phyloP scores from a whole-genome alignment of 805 yeast species.

The Candida berthetii region DNA sequence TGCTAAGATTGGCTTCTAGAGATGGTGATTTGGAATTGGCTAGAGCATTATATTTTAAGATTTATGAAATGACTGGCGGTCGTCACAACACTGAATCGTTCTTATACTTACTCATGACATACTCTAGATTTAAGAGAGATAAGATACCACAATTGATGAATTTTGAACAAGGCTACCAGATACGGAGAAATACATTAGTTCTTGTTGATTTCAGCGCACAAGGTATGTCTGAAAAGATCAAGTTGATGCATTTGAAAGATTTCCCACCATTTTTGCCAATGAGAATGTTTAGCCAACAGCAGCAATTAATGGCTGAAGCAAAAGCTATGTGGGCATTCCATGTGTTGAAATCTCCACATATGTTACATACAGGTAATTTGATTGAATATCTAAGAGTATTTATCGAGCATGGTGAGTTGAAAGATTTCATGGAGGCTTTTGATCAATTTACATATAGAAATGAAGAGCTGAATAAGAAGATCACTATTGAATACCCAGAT shows the following conservation, averaged over 20 bases:
- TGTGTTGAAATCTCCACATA: constrained; percentile 34
- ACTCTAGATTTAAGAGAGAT: constrained; percentile 30
- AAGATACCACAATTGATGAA: constrained; percentile 29
- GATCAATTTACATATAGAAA: constrained; percentile 27
- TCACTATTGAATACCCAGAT: constrained; percentile 11
- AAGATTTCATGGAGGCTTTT: constrained; percentile 29
- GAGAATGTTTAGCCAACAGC: constrained; percentile 28
- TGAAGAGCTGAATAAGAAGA: constrained; percentile 8
- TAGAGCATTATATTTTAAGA: constrained; percentile 56
- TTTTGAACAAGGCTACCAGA: constrained; percentile 38
- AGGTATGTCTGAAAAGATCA: constrained; percentile 8
- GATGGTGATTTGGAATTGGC: constrained; percentile 74
- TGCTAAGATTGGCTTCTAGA: constrained; percentile 70
- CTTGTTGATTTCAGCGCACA: constrained; percentile 29
- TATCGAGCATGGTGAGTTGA: constrained; percentile 26
- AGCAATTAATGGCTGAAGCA: constrained; percentile 62
- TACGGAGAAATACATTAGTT: constrained; percentile 40
- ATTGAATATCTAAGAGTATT: constrained; percentile 48
- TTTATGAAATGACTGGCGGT: constrained; percentile 27
- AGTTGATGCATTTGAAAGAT: constrained; percentile 6
- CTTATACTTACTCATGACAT: constrained; percentile 39
- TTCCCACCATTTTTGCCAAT: constrained; percentile 71
- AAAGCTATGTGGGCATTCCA: constrained; percentile 68
- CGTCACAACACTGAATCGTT: constrained; percentile 7
- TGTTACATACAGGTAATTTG: constrained; percentile 35